Conservation (phyloP, 305 asterid genomes). For the Withania somnifera region DNA sequence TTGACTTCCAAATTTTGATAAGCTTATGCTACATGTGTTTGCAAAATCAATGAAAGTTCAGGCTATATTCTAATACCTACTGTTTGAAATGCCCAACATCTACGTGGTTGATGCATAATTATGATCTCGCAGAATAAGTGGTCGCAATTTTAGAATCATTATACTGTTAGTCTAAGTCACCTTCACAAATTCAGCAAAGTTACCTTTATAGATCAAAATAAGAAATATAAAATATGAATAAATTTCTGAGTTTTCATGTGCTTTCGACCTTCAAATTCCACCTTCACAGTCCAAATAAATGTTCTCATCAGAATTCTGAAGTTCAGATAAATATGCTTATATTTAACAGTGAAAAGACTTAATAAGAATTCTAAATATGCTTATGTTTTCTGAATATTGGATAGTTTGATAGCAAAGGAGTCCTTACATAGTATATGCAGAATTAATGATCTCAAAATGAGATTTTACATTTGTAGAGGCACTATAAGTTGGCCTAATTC, state of each 20-base stretch:
- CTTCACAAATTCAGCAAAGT: not conserved
- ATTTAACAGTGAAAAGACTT: no score
- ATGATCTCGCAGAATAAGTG: not conserved
- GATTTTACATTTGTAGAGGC: not conserved
- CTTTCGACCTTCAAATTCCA: not conserved
- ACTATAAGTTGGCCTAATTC: not conserved
- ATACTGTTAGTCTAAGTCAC: not conserved
- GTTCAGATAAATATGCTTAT: no score
- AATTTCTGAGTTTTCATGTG: not conserved
- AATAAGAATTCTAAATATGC: not conserved
- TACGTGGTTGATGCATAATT: not conserved
- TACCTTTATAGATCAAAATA: not conserved
- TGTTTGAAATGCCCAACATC: not conserved
- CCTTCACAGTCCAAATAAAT: no score
- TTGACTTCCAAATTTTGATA: not conserved
- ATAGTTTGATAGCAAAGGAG: not conserved
- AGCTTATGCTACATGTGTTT: not conserved
- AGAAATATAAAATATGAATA: not conserved
- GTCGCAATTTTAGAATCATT: not conserved
- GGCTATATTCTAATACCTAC: not conserved
- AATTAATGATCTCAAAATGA: not conserved
- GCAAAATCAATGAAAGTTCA: not conserved
- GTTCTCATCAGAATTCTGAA: no score
- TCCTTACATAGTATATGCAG: not conserved
- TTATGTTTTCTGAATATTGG: not conserved